Evolutionary conservation across 2,329 filamentous ascomycete genomes (phyloP), one percentile per base, ranked within the genome.

Genomic region (Sarocladiaceae sp.): DNA sequence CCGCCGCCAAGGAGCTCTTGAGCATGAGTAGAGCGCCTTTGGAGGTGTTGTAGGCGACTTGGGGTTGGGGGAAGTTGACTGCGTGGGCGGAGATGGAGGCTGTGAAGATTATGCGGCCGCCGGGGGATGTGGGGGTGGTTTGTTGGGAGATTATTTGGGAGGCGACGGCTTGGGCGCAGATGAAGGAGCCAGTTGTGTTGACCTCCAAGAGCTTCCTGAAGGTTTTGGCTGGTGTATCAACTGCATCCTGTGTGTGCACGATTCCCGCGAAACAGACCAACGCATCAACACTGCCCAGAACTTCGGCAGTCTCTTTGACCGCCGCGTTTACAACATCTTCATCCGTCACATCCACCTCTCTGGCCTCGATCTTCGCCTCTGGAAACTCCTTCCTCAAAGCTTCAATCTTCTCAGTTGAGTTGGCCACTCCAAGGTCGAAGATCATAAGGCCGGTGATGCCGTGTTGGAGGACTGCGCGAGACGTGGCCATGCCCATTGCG

Each of bases 1-100:
- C 88, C 0, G 83, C 86, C 0, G 87, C 87, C 15, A 91, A 67
- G 31, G 75, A 83, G 56, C 77, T 80, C 48, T 81, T 83, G 58
- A 90, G 64, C 49, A 80, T 78, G 26, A 87, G 59, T 1, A 91
- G 66, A 0, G 80, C 86, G 0, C 84, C 81, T 65, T 92, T 92
- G 56, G 77, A 82, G 1, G 83, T 82, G 57, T 92, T 91, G 62
- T 92, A 91, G 0, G 82, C 79, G 0, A 73, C 75, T 61, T 91
- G 87, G 0, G 87, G 85, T 61, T 90, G 86, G 0, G 87, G 86
- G 60, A 75, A 90, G 59, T 90, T 90, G 52, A 87, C 84, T 2
- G 76, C 64, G 56, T 90, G 85, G 0, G 76, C 87, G 1, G 82
- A 87, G 46, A 89, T 86, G 11, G 79, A 85, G 0, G 86, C 83